These are phyloP conservation scores for Excoecaria agallocha DNA, from an alignment of 345 rosid species.

Conservation along the genomic window DNA sequence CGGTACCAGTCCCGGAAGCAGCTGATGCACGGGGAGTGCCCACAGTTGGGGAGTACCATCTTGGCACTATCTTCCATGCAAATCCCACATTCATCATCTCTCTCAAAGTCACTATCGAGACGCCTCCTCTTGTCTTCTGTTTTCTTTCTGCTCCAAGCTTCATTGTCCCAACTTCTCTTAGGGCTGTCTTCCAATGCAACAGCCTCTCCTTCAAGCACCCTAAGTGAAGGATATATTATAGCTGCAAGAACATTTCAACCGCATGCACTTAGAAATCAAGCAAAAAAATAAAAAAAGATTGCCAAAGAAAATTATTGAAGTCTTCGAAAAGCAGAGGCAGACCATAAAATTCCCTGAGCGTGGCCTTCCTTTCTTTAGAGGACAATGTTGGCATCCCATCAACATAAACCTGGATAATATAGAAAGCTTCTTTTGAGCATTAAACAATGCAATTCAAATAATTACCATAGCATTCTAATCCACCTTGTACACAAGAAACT, in stretches of 20 bases:
- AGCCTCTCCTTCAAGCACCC: conserved; percentile 48
- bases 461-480: not conserved
- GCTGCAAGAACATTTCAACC: conserved; percentile 37
- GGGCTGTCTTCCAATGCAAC: conserved; percentile 23
- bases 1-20: conserved; percentile 67
- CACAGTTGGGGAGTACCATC: conserved; percentile 58
- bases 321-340: conserved; percentile 28
- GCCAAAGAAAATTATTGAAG: not conserved
- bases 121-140: conserved; percentile 33
- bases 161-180: conserved; percentile 13
- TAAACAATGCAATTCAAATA: not conserved
- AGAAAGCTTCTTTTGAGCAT: conserved; percentile 11
- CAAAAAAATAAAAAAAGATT: not conserved
- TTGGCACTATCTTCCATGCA: conserved; percentile 61
- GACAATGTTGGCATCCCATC: conserved; percentile 58
- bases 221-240: conserved; percentile 57
- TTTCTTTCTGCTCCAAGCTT: conserved; percentile 27
- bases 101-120: conserved; percentile 34
- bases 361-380: conserved; percentile 53
- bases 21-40: conserved; percentile 56
- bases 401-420: conserved; percentile 46
- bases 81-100: conserved; percentile 65
- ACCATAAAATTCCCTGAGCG: conserved; percentile 69
- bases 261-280: conserved; percentile 12
- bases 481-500: not conserved